A percentile compares a stretch with the other conserved stretches of the same genome.
phyloP scores from a whole-genome alignment of 352 stramenopile species.

The Globisporangium viniferum region DNA sequence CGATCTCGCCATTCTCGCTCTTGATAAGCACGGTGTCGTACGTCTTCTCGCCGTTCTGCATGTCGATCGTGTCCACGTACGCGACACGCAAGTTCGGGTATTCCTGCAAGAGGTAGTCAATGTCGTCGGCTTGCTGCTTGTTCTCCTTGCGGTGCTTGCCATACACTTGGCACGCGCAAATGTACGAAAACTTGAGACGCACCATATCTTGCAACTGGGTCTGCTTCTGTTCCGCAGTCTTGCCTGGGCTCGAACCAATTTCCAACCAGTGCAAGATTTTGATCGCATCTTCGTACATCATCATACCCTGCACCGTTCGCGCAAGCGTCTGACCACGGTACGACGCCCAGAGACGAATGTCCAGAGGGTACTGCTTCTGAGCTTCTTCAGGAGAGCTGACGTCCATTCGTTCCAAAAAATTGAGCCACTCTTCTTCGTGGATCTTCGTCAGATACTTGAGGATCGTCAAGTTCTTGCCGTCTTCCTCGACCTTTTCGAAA shows the following conservation, averaged over 20 bases:
- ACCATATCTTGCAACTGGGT: constrained; percentile 81
- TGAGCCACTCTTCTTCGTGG: constrained; percentile 82
- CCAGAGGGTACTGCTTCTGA: constrained; percentile 63
- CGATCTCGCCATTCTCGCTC: constrained; percentile 67
- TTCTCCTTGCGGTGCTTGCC: constrained; percentile 66
- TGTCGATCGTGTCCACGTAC: constrained; percentile 73
- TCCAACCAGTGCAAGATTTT: constrained; percentile 87
- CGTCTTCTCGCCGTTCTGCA: constrained; percentile 30
- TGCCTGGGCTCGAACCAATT: constrained; percentile 66
- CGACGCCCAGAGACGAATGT: constrained; percentile 79
- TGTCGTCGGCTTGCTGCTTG: constrained; percentile 72
- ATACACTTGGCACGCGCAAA: constrained; percentile 84
- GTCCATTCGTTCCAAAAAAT: constrained; percentile 81
- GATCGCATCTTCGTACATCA: constrained; percentile 86
- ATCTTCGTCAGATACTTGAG: constrained; percentile 86
- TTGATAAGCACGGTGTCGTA: constrained; percentile 81
- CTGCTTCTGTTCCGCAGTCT: constrained; percentile 74
- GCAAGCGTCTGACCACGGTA: constrained; percentile 79
- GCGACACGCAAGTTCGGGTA: constrained; percentile 84
- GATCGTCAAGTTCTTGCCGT: constrained; percentile 83
- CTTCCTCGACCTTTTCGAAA: constrained; percentile 80
- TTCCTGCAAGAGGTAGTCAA: constrained; percentile 75
- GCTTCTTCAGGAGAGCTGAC: constrained; percentile 71
- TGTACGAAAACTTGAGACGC: constrained; percentile 84
- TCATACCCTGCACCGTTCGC: constrained; percentile 81